Conservation (phyloP, 306 rosid genomes). For the Elaeagnus macrophylla region DNA sequence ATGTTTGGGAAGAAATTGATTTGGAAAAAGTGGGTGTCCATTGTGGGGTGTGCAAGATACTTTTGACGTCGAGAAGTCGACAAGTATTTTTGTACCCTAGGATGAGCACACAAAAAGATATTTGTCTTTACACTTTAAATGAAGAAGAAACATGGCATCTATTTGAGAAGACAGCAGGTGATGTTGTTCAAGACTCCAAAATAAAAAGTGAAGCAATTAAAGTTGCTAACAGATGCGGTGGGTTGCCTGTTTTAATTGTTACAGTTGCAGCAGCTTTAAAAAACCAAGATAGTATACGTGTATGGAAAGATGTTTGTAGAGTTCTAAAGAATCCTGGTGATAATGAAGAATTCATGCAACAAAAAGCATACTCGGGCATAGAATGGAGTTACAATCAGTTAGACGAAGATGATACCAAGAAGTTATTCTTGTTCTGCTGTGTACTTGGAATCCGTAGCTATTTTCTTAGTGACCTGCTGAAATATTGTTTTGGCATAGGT, state of each 20-base stretch:
- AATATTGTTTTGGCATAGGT: constrained; percentile 11
- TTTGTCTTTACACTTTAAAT: constrained; percentile 1
- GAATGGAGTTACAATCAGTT: constrained; percentile 5
- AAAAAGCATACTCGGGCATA: constrained; percentile 10
- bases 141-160: neutral
- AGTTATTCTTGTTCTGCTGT: constrained; percentile 15
- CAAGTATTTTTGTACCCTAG: constrained; percentile 9
- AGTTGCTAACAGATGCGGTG: too few relatives aligned
- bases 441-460: constrained; percentile 18
- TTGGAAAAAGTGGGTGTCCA: constrained; percentile 25
- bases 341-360: neutral
- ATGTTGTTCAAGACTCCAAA: neutral
- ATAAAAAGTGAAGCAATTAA: constrained; percentile 3
- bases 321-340: neutral
- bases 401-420: constrained; percentile 8
- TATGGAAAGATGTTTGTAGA: constrained; percentile 23
- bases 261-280: too few relatives aligned
- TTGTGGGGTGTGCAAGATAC: constrained; percentile 11
- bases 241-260: too few relatives aligned
- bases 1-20: constrained; percentile 26
- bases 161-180: neutral
- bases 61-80: constrained; percentile 26
- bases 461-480: constrained; percentile 14
- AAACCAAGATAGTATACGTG: neutral
- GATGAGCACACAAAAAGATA: neutral